These are phyloP conservation scores for Blastobotrys attinorum DNA, from an alignment of 805 yeast genomes.

Conservation along the genomic window DNA sequence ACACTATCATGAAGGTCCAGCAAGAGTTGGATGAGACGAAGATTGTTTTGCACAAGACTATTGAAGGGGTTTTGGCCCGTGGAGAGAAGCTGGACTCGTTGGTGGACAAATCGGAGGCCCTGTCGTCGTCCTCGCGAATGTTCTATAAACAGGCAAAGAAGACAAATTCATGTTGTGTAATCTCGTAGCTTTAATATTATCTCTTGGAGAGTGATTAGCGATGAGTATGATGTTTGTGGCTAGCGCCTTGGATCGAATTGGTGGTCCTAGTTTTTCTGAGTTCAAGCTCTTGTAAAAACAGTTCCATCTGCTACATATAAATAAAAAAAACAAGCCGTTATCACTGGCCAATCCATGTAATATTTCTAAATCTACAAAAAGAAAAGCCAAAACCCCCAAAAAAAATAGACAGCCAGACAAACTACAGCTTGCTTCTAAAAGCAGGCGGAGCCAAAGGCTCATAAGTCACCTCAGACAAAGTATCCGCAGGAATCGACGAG, in stretches of 20 bases:
- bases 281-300: too few relatives aligned
- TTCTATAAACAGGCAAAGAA: conserved; percentile 97
- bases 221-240: neutral
- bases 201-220: neutral
- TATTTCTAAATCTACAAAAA: neutral
- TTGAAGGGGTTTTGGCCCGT: conserved; percentile 87
- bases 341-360: too few relatives aligned
- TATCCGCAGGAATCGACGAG: conserved; percentile 43
- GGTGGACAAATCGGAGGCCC: conserved; percentile 92
- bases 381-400: neutral
- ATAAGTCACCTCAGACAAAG: conserved; percentile 47
- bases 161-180: conserved; percentile 80
- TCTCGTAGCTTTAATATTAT: conserved; percentile 37
- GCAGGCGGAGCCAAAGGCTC: conserved; percentile 45
- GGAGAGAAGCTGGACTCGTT: conserved; percentile 93
- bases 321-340: too few relatives aligned
- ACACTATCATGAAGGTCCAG: conserved; percentile 93
- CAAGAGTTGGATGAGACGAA: conserved; percentile 97
- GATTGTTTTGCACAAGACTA: conserved; percentile 90
- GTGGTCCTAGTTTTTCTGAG: too few relatives aligned
- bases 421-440: conserved; percentile 36
- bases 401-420: conserved; percentile 1
- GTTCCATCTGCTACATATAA: too few relatives aligned
- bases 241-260: too few relatives aligned
- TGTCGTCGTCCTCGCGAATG: conserved; percentile 81